Conservation (phyloP, 768 basidiomycete genomes). For the Cystofilobasidium bisporidii region DNA sequence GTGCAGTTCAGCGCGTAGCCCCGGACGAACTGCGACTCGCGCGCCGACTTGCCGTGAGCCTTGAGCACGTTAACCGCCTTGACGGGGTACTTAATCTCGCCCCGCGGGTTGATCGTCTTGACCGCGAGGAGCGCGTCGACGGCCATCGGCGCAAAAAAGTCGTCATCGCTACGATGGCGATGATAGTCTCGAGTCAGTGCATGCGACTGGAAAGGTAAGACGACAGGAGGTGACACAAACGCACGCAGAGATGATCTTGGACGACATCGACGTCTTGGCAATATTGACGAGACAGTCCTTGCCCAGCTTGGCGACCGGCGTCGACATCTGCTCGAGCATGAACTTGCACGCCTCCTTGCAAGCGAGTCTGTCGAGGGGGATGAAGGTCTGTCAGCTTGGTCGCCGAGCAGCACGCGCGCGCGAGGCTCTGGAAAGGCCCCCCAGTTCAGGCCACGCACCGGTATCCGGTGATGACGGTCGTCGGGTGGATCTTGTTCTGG, state of each 20-base stretch:
- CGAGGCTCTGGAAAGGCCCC: neutral
- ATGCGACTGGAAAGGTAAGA: no score
- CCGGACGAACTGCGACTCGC: conserved; percentile 87
- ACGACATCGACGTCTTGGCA: conserved; percentile 97
- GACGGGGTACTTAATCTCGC: conserved; percentile 96
- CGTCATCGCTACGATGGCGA: conserved; percentile 63
- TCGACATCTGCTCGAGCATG: conserved; percentile 92
- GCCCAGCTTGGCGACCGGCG: conserved; percentile 87
- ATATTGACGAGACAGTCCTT: conserved; percentile 86
- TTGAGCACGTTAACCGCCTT: conserved; percentile 98
- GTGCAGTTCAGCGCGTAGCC: conserved; percentile 98
- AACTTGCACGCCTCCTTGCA: conserved; percentile 96
- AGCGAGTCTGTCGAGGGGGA: conserved; percentile 50
- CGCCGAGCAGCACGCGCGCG: no score
- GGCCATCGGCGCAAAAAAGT: conserved; percentile 95
- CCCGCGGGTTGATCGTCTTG: conserved; percentile 81
- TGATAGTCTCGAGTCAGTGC: no score
- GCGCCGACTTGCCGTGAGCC: conserved; percentile 89
- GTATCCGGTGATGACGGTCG: conserved; percentile 98
- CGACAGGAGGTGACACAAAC: conserved; percentile 39
- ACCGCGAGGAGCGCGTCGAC: conserved; percentile 98
- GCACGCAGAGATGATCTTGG: conserved; percentile 94
- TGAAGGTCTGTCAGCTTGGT: neutral
- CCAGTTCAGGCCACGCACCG: conserved; percentile 41
- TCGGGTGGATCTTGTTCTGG: conserved; percentile 95